Percentiles rank a stretch among this genome's conserved stretches.
These are phyloP conservation scores for Carnegiea gigantea DNA, from an alignment of 179 eudicot genomes.

Conservation along the genomic window DNA sequence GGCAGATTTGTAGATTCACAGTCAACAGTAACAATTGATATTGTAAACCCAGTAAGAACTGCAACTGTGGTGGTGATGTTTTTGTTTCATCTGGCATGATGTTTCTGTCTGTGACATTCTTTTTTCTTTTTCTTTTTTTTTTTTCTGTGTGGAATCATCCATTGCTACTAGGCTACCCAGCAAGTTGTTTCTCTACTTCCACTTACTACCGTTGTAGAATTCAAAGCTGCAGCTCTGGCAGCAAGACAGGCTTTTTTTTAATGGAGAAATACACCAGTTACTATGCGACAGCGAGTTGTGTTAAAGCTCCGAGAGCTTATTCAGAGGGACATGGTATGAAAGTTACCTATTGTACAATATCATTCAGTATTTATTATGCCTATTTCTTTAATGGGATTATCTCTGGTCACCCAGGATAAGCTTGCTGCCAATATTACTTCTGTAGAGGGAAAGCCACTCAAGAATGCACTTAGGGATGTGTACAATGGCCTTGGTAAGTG, in stretches of 20 bases:
- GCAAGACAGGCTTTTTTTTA: conserved; percentile 77
- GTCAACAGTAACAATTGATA: conserved; percentile 57
- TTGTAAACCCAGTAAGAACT: conserved; percentile 73
- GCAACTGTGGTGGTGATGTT: conserved; percentile 8
- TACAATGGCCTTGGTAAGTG: conserved; percentile 68
- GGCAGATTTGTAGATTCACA: conserved; percentile 75
- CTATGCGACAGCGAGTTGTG: conserved; percentile 65
- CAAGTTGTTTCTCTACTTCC: conserved; percentile 79
- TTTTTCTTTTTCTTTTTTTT: background rate
- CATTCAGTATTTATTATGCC: conserved; percentile 6
- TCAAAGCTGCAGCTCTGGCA: conserved; percentile 73
- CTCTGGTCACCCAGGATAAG: conserved; percentile 53
- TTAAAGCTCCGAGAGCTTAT: conserved; percentile 83
- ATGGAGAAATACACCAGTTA: conserved; percentile 69
- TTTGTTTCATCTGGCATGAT: conserved; percentile 12
- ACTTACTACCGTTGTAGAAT: conserved; percentile 67
- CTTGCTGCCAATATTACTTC: conserved; percentile 62
- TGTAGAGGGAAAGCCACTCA: conserved; percentile 84
- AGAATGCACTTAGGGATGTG: conserved; percentile 77
- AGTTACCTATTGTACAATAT: background rate
- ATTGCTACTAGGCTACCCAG: conserved; percentile 70
- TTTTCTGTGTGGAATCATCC: conserved; percentile 7
- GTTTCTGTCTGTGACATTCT: background rate
- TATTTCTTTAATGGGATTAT: conserved; percentile 2
- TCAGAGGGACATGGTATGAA: conserved; percentile 64